Evolutionary conservation across 768 basidiomycete genomes (phyloP).

Genomic region (Symmetrospora coprosmae): DNA sequence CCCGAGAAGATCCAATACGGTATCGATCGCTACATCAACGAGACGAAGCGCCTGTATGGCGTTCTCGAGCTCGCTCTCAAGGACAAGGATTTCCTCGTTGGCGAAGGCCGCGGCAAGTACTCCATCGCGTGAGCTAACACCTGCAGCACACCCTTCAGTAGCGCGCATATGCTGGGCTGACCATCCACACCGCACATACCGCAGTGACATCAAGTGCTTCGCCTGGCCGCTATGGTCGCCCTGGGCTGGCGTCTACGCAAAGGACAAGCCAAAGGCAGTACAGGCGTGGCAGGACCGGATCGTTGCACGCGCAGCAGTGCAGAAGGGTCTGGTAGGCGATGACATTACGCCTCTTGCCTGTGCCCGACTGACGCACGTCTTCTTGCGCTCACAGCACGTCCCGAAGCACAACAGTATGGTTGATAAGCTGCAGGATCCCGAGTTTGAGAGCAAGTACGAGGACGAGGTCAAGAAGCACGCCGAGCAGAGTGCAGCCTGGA

Average conservation of each 20-base stretch:
- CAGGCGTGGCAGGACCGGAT: conserved; percentile 18
- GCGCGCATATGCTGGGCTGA: background rate
- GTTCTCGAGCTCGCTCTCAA: conserved; percentile 27
- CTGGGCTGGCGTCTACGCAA: conserved; percentile 3
- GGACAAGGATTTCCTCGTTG: conserved; percentile 27
- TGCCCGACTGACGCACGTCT: background rate
- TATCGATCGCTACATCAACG: conserved; percentile 27
- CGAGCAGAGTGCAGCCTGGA: background rate
- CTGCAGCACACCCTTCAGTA: background rate
- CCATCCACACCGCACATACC: background rate
- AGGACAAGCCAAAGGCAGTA: conserved; percentile 16
- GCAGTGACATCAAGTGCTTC: background rate
- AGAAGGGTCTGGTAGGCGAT: conserved; percentile 10
- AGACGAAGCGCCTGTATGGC: conserved; percentile 26
- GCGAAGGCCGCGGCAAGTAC: conserved; percentile 25
- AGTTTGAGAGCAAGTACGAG: conserved; percentile 6
- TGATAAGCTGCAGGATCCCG: conserved; percentile 4
- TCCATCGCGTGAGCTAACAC: conserved; percentile 21
- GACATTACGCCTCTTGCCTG: background rate
- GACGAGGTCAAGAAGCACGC: conserved; percentile 14
- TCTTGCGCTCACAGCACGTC: background rate
- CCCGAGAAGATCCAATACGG: conserved; percentile 31
- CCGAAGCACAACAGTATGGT: conserved; percentile 7
- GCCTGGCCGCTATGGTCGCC: background rate
- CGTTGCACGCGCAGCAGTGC: conserved; percentile 2